Evolutionary conservation across 495 filamentous ascomycete species (phyloP), one percentile per base, ranked within the genome.

Genomic region (Aspergillus diversus): DNA sequence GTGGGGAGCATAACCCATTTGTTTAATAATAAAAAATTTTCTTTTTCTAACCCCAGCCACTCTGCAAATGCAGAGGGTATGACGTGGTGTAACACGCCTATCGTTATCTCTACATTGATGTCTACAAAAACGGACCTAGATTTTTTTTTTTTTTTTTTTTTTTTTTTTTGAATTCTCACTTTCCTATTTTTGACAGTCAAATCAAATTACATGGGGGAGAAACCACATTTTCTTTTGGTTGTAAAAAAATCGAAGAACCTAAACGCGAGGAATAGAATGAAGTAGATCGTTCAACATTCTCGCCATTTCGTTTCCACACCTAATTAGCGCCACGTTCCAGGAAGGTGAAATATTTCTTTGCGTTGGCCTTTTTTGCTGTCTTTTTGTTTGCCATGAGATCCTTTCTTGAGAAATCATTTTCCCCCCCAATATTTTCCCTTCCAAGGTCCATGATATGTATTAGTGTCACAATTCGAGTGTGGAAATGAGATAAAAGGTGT

Each of bases 131-230:
- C 5, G 11, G 11, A n/a, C 4, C 4, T 43, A 3, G 39, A 3
- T n/a, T 9, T 43, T 4, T 27, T 33, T 54, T 37, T 39, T 62
- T 67, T 15, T 51, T 21, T 17, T 43, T 6, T 53, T 16, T 15
- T 2, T 15, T 27, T 48, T 37, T 61, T 54, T 57, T 46, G 39
- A 55, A 54, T 59, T 72, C 52, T 69, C 69, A 70, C 64, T 66
- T 73, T 73, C 65, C 59, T 66, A 65, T 74, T 71, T 69, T 66
- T 69, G 70, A 73, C 65, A 68, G 71, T 73, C 66, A 69, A 75
- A 71, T 72, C 75, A 72, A 75, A 75, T 73, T 76, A 75, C 74
- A 76, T 69, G 58, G 65, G 39, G 57, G 63, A 57, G 63, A 34
- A 66, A 58, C 55, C 57, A 59, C 63, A 58, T 69, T 73, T 73